Evolutionary conservation across 805 yeast species (phyloP), one percentile per base, ranked within the genome.

Genomic region (Jamesozyma spencerorum): DNA sequence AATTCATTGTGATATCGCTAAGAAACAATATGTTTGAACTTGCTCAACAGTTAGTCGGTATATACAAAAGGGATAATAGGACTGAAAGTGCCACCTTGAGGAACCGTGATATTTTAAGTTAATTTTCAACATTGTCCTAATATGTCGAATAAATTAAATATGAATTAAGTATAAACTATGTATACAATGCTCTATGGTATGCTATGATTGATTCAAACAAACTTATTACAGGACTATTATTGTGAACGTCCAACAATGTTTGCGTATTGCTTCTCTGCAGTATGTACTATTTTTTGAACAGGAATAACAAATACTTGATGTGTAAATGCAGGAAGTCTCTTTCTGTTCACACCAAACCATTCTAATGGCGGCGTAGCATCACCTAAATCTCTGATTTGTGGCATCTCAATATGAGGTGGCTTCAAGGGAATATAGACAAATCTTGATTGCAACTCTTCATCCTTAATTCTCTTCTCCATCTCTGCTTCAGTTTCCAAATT

Each of bases 11-110:
- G 27, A 92, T 92, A 34, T 90, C 97, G 0, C 71, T 92, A 53
- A 74, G 98, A 63, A 90, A 92, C 62, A 92, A 94, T 60, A 92
- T 92, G 99, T 92, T 94, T 62, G 99, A 92, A 64, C 71, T 92
- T 46, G 94, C 98, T 2, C 83, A 86, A 51, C 92, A 87, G 55
- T 69, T 92, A 49, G 95, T 92, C 28, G 99, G 99, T 10, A 86
- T 92, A 45, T 94, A 88, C 69, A 92, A 94, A 62, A 88, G 83
- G 44, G 77, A 82, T 51, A 90, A 90, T 63, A 85, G 77, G 88
- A 88, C 97, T 2, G 72, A 73, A 57, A 85, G 95, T 54, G 83
- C 86, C 19, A 77, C 95, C 3, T 57, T 86, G 34, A 74, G 79
- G 52, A 86, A 86, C 53, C 70, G 68, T 42, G 86, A 80, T 41